phyloP scores from a whole-genome alignment of 169 alveolate genomes.

The Nephromyces sp. region DNA sequence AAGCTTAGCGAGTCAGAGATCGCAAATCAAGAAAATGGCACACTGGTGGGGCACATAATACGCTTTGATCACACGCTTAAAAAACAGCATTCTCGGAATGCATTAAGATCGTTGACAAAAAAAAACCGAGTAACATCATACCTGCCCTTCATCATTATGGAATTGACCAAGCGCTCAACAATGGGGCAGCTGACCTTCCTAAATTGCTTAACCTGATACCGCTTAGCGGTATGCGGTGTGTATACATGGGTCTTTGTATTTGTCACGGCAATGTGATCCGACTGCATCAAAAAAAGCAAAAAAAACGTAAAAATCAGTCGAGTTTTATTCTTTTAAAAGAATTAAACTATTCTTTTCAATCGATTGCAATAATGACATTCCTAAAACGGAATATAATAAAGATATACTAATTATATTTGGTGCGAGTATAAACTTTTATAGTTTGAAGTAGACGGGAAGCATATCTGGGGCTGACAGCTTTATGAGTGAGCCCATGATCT shows the following conservation, averaged over 20 bases:
- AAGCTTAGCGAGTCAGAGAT: neutral
- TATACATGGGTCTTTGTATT: slow-evolving; percentile 85
- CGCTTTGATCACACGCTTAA: neutral
- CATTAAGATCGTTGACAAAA: neutral
- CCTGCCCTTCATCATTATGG: slow-evolving; percentile 59
- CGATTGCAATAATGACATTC: no score
- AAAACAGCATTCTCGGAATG: neutral
- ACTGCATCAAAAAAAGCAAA: slow-evolving; percentile 8
- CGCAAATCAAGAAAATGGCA: neutral
- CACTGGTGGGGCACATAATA: neutral
- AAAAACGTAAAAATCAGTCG: neutral
- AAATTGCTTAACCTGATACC: slow-evolving; percentile 95
- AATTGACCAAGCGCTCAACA: slow-evolving; percentile 93
- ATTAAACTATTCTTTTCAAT: no score
- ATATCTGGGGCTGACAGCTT: no score
- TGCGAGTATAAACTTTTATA: neutral
- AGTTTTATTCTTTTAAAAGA: no score
- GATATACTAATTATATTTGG: no score
- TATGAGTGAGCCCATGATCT: no score
- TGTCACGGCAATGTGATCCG: slow-evolving; percentile 66
- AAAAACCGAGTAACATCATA: neutral
- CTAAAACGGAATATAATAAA: no score
- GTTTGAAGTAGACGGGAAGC: neutral
- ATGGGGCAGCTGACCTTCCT: slow-evolving; percentile 98
- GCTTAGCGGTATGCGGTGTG: slow-evolving; percentile 98